phyloP scores from a whole-genome alignment of 2,329 filamentous ascomycete species.

The Aureobasidium sp. region DNA sequence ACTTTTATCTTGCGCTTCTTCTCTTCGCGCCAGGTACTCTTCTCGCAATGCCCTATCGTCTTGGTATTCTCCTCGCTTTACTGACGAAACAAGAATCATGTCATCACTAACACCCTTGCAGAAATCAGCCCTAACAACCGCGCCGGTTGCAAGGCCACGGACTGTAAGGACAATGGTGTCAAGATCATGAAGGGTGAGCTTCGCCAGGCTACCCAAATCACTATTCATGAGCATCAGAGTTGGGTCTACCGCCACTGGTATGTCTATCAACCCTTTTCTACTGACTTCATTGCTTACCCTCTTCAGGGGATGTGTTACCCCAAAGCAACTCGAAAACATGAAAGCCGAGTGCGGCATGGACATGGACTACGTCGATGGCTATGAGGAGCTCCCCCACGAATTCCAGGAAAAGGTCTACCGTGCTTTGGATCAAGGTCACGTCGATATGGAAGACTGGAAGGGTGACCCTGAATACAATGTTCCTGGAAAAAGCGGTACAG shows the following conservation, averaged over 20 bases:
- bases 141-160: slow-evolving; percentile 63
- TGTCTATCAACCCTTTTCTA: slow-evolving; percentile 22
- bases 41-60: slow-evolving; percentile 7
- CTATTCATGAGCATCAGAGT: slow-evolving; percentile 51
- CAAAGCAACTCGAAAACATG: slow-evolving; percentile 60
- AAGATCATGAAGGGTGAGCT: slow-evolving; percentile 78
- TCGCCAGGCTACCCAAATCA: slow-evolving; percentile 68
- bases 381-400: slow-evolving; percentile 64
- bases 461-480: slow-evolving; percentile 70
- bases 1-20: neutral
- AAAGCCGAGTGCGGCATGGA: slow-evolving; percentile 52
- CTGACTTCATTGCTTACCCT: slow-evolving; percentile 2
- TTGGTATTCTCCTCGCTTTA: neutral
- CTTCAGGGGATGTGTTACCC: slow-evolving; percentile 79
- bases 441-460: slow-evolving; percentile 80
- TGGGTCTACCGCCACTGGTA: slow-evolving; percentile 88
- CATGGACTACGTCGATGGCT: slow-evolving; percentile 68
- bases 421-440: slow-evolving; percentile 68
- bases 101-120: slow-evolving; percentile 31
- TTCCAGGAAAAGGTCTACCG: slow-evolving; percentile 65
- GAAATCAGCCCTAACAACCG: slow-evolving; percentile 65
- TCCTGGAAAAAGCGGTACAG: slow-evolving; percentile 48
- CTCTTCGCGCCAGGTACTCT: neutral
- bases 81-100: neutral
- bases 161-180: slow-evolving; percentile 61